A percentile compares a stretch with the other conserved stretches of the same genome.
Evolutionary conservation across 495 filamentous ascomycete species (phyloP).

Genomic region (Endocarpon pusillum): DNA sequence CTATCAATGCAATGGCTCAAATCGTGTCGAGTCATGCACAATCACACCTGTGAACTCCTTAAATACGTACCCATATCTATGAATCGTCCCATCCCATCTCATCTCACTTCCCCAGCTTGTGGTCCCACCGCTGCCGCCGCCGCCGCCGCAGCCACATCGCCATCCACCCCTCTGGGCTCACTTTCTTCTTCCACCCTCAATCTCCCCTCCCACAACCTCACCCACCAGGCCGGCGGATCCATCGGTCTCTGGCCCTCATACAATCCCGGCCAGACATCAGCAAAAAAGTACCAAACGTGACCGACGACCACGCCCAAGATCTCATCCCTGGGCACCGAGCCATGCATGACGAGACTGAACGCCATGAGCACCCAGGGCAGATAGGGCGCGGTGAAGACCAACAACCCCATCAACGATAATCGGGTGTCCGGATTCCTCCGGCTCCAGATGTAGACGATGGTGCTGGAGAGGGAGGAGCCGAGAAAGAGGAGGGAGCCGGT

Average conservation of each 20-base stretch:
- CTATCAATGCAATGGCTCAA: too few relatives aligned
- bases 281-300: slow-evolving; percentile 97
- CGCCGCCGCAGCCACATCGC: neutral
- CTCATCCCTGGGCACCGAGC: slow-evolving; percentile 83
- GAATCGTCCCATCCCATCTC: too few relatives aligned
- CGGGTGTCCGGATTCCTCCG: slow-evolving; percentile 82
- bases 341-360: slow-evolving; percentile 73
- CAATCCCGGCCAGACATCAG: slow-evolving; percentile 83
- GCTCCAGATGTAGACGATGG: slow-evolving; percentile 96
- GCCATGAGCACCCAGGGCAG: slow-evolving; percentile 92
- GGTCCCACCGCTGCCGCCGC: too few relatives aligned
- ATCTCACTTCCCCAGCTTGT: too few relatives aligned
- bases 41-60: too few relatives aligned
- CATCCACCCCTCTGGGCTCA: slow-evolving; percentile 5
- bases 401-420: slow-evolving; percentile 74
- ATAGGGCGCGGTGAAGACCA: slow-evolving; percentile 88
- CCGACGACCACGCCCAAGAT: slow-evolving; percentile 84
- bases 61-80: too few relatives aligned
- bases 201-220: slow-evolving; percentile 54
- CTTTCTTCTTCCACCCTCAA: slow-evolving; percentile 14
- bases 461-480: slow-evolving; percentile 74
- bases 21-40: too few relatives aligned
- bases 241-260: slow-evolving; percentile 72
- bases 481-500: slow-evolving; percentile 82
- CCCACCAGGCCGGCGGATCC: slow-evolving; percentile 86